Base-by-base conservation (phyloP, 768 basidiomycete species). In the Hemileccinum impolitum region DNA sequence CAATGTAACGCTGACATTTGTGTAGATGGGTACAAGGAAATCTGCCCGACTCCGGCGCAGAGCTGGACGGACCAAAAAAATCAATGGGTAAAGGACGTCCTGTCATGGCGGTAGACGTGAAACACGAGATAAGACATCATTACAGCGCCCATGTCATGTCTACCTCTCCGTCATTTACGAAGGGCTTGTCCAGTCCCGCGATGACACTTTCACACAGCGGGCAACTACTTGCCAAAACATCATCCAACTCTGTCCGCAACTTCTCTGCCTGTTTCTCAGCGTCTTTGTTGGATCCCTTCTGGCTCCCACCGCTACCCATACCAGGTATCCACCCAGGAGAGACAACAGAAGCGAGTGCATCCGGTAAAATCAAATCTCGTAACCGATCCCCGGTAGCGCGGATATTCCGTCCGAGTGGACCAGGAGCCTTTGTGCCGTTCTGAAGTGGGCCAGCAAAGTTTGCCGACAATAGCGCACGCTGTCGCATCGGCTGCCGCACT, bases 121-220 rank as follows among this genome's bases (percentile, higher is more conserved):
- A 42, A 45, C 34, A 51, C 40, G 12, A 18, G 3, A 32, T 37
- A 15, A 48, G 13, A 47, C 34, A 25, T 23, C 30, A 1, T 46
- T 70, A 93, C 54, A 92, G 63, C 49, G 79, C 73, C 90, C 90
- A 93, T 46, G 84, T 88, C 46, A 75, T 73, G 67, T 91, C 88
- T 36, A 77, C 73, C 68, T 94, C 91, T 26, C 84, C 92, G 30
- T 84, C 79, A 55, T 78, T 75, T 42, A 89, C 80, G 59, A 98
- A 98, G 12, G 91, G 84, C 65, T 82, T 86, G 65, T 98, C 94
- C 58, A 98, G 68, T 6, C 87, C 86, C 5, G 76, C 82, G 39
- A 96, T 78, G 15, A 94, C 87, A 53, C 85, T 85, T 63, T 98
- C 96, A 67, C 96, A 99, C 49, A 97, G 70, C 26, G 94, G 94